phyloP scores from a whole-genome alignment of 768 basidiomycete genomes.

The Trametes maxima region DNA sequence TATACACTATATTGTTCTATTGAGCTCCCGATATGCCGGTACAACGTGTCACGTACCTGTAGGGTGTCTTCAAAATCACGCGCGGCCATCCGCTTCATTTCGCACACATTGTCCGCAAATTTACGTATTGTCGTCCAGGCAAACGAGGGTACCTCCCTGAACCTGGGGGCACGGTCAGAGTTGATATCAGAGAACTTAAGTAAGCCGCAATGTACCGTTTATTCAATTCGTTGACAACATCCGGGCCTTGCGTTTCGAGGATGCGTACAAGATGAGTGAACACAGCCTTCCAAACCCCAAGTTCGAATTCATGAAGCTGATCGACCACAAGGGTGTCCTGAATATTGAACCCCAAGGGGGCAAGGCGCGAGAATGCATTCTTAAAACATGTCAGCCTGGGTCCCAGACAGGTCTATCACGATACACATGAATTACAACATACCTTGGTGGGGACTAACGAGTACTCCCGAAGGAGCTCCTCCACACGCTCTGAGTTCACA shows the following conservation, averaged over 20 bases:
- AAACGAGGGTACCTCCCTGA: constrained; percentile 31
- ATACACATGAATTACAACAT: neutral
- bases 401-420: no score
- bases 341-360: constrained; percentile 25
- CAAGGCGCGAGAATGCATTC: constrained; percentile 34
- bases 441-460: constrained; percentile 30
- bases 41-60: constrained; percentile 21
- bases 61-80: neutral
- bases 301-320: constrained; percentile 36
- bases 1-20: constrained; percentile 30
- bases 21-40: neutral
- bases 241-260: constrained; percentile 9
- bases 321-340: constrained; percentile 32
- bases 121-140: constrained; percentile 26
- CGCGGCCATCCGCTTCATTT: constrained; percentile 24
- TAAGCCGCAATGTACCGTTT: constrained; percentile 10
- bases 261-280: constrained; percentile 34
- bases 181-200: neutral
- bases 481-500: constrained; percentile 14
- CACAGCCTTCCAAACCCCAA: constrained; percentile 35
- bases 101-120: constrained; percentile 26
- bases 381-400: constrained; percentile 6
- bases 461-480: constrained; percentile 14
- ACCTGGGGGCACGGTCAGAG: constrained; percentile 12
- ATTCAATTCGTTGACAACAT: constrained; percentile 15